Percentiles rank a stretch among this genome's conserved stretches.
Conservation (phyloP, 2,329 filamentous ascomycete genomes). For the Pseudocercospora macadamiae region DNA sequence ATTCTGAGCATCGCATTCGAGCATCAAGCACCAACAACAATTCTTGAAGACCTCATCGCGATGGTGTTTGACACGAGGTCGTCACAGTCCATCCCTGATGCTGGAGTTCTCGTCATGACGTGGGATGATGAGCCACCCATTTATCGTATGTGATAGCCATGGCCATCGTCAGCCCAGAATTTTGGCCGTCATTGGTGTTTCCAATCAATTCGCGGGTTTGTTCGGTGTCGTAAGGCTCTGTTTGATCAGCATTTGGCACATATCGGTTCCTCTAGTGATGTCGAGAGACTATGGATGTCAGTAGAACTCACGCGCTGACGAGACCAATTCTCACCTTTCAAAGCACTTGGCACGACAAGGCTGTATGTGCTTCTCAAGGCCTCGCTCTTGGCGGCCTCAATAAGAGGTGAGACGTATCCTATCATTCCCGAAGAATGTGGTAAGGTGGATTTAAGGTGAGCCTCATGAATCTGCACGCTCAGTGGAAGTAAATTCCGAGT, state of each 20-base stretch:
- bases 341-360: too few species aligned
- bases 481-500: not conserved
- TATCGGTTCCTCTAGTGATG: too few species aligned
- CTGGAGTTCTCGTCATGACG: not conserved
- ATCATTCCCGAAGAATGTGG: too few species aligned
- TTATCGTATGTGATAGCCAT: not conserved
- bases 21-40: not conserved
- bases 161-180: slow-evolving; percentile 5
- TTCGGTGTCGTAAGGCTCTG: not conserved
- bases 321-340: too few species aligned
- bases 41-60: not conserved
- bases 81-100: not conserved
- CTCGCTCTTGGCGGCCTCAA: too few species aligned
- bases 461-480: too few species aligned
- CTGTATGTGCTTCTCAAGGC: too few species aligned
- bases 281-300: too few species aligned
- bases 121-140: slow-evolving; percentile 2
- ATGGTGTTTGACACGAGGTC: not conserved
- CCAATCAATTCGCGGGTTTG: not conserved
- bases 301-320: too few species aligned
- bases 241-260: not conserved
- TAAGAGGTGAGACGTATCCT: too few species aligned
- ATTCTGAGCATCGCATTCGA: not conserved
- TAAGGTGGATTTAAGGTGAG: too few species aligned
- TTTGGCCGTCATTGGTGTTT: not conserved